These are phyloP conservation scores for Moesziomyces sp. DNA, from an alignment of 1,284 basidiomycete species.

Conservation along the genomic window DNA sequence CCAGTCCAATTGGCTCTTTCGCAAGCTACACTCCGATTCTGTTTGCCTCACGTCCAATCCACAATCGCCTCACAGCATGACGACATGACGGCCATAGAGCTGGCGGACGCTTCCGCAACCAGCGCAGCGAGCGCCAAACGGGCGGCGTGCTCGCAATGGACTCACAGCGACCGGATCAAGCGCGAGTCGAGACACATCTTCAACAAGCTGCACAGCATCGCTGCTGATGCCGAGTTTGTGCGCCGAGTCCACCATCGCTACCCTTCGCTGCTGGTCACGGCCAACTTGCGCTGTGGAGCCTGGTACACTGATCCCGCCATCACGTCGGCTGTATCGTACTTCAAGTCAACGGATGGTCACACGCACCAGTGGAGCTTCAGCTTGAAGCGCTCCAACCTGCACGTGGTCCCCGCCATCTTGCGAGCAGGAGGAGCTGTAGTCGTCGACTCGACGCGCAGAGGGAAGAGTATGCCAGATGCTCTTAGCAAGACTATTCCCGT, in stretches of 20 bases:
- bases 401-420: constrained; percentile 76
- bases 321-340: constrained; percentile 76
- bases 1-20: no score
- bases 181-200: constrained; percentile 47
- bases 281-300: constrained; percentile 90
- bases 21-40: no score
- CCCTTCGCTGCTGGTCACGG: constrained; percentile 69
- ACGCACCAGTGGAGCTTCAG: constrained; percentile 71
- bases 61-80: constrained; percentile 5
- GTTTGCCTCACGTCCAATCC: not conserved
- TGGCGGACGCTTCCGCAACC: not conserved
- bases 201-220: constrained; percentile 43
- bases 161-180: constrained; percentile 36
- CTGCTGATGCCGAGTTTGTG: constrained; percentile 26
- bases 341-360: constrained; percentile 97
- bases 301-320: constrained; percentile 85
- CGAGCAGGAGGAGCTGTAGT: constrained; percentile 81
- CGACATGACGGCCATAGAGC: constrained; percentile 13
- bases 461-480: constrained; percentile 94
- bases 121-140: not conserved
- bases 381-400: constrained; percentile 78
- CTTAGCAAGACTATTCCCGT: constrained; percentile 93
- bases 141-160: constrained; percentile 18
- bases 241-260: constrained; percentile 12
- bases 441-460: constrained; percentile 91